These are phyloP conservation scores for Pouteria campechiana DNA, from an alignment of 179 eudicot species.

Conservation along the genomic window DNA sequence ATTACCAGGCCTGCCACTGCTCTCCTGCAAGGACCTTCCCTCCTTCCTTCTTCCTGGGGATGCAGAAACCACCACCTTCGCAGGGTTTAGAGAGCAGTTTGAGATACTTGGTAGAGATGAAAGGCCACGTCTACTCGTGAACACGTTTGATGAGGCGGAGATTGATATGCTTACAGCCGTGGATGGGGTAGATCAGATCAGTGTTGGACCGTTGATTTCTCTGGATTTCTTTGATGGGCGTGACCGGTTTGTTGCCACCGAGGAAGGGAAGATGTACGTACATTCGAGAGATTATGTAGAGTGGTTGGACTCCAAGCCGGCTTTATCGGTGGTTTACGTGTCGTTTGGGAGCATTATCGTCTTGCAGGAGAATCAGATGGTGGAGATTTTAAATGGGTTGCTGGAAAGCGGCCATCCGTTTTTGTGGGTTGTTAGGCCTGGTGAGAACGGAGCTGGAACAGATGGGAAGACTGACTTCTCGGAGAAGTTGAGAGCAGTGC, in stretches of 20 bases:
- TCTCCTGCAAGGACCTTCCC: constrained; percentile 35
- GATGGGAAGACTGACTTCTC: no score
- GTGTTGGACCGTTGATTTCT: constrained; percentile 36
- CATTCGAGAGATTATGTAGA: no score
- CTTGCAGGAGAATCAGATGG: neutral
- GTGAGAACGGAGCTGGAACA: no score
- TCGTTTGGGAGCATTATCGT: neutral
- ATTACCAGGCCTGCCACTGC: constrained; percentile 45
- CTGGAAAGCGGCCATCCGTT: neutral
- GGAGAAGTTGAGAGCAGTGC: neutral
- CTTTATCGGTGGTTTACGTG: constrained; percentile 1
- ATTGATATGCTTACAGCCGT: constrained; percentile 20
- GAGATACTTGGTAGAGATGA: constrained; percentile 14
- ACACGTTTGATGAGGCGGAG: constrained; percentile 48
- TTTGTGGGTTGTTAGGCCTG: constrained; percentile 3
- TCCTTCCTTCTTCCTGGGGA: constrained; percentile 31
- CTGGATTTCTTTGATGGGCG: constrained; percentile 6
- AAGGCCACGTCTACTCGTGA: constrained; percentile 34
- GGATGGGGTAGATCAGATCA: constrained; percentile 7
- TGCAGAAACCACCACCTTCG: constrained; percentile 8
- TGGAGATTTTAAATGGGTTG: constrained; percentile 3
- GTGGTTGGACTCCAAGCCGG: no score
- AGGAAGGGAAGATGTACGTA: no score
- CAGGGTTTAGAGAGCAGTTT: constrained; percentile 24
- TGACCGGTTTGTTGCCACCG: no score